Base-by-base conservation (phyloP, 306 rosid species). In the peach (Prunus persica) region DNA sequence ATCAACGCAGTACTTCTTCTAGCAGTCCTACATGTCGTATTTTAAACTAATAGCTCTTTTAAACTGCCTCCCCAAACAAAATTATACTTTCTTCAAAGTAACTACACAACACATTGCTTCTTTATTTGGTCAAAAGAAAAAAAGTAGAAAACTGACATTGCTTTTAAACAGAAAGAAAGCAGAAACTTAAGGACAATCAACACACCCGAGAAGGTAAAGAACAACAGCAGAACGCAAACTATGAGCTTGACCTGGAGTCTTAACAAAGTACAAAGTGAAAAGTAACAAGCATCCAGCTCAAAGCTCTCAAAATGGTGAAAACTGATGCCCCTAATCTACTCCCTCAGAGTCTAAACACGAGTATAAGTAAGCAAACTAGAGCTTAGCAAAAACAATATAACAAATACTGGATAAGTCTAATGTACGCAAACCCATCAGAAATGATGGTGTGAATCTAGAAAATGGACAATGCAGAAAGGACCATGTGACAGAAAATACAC, bases 381-480 rank as follows among this genome's bases (percentile, higher is more conserved):
- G 11, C 72, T 6, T 13, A 55, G 16, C 57, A 76, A 49, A 68
- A 60, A 72, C 71, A 13, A 24, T 72, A 71, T 28, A 72, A 67
- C 27, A 72, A 72, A 74, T 38, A 65, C 24, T 20, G 55, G 73
- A 64, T 49, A 52, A 66, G 25, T 30, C 79, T 51, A 62, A 73
- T 28, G 16, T 12, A 66, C 38, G 76, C 69, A 25, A 54, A 32
- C 50, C 72, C 8, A 64, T 75, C 69, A 43, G 45, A 78, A 73
- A 51, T 69, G 73, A 72, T 38, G 56, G 22, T 69, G 68, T 69
- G 74, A 82, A 77, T 69, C 76, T n/a, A 11, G 73, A 62, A 73
- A 67, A 30, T 57, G 71, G 78, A 58, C 71, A 76, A 65, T 51
- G 71, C 79, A 72, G 49, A 84, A 76, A 65, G 67, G 82, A 81